Conservation (phyloP, 169 alveolate species). For the Theileria orientalis region DNA sequence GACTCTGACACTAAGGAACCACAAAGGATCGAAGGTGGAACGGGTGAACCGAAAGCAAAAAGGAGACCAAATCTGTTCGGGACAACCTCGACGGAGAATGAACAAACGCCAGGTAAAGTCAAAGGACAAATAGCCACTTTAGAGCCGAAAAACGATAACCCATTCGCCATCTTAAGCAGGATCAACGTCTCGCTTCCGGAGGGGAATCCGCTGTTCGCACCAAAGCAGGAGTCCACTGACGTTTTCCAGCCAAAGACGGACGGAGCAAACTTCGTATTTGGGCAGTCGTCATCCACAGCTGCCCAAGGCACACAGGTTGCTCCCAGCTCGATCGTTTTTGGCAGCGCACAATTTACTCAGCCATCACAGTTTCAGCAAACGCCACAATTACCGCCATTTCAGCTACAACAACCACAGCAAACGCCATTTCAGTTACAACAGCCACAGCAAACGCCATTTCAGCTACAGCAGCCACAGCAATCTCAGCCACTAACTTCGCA, state of each 20-base stretch:
- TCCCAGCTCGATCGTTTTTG: background rate
- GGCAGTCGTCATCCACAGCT: slow-evolving; percentile 18
- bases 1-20: background rate
- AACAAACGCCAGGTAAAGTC: no score
- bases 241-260: slow-evolving; percentile 28
- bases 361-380: no score
- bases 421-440: background rate
- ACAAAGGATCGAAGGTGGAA: background rate
- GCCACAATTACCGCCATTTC: background rate
- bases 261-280: slow-evolving; percentile 59
- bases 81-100: no score
- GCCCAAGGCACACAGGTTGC: background rate
- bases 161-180: slow-evolving; percentile 26
- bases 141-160: background rate
- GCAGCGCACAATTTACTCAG: no score
- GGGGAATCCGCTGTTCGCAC: slow-evolving; percentile 67
- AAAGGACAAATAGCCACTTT: no score
- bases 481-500: slow-evolving; percentile 12
- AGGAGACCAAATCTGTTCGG: background rate
- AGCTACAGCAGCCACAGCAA: background rate
- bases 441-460: background rate
- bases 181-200: slow-evolving; percentile 56
- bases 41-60: background rate
- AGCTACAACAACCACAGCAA: background rate
- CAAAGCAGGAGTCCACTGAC: slow-evolving; percentile 29